Evolutionary conservation across 2,329 filamentous ascomycete genomes (phyloP), one percentile per base, ranked within the genome.

Genomic region (Myriosclerotinia duriaeana): DNA sequence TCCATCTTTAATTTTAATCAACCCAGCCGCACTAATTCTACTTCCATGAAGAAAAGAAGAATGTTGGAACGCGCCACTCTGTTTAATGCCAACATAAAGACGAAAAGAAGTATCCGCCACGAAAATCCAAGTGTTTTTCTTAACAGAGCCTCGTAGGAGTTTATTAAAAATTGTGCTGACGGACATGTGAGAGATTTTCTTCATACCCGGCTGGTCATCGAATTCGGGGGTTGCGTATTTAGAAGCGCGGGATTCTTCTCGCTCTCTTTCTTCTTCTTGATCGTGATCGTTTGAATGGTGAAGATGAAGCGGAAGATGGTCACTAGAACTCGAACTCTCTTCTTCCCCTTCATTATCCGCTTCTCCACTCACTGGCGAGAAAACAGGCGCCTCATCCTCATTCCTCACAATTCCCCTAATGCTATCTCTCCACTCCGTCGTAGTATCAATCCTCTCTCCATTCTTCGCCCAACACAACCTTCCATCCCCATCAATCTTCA

Each of bases 71-170:
- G 90, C 87, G 14, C 93, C 93, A 5, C 88, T 89, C 76, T 91
- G 87, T 75, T 97, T 97, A 80, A 97, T 95, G 58, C 93, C 93
- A 44, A 97, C 87, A 76, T 96, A 97, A 0, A 97, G 81, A 0
- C 91, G 87, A 76, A 93, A 95, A 1, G 86, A 89, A 1, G 91
- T 94, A 78, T 97, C 93, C 34, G 90, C 89, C 9, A 93, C 93
- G 73, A 96, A 97, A 70, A 97, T 96, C 93, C 93, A 97, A 5
- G 91, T 95, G 74, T 94, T 93, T 69, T 92, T 92, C 77, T 88
- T 90, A 50, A 93, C 90, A 0, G 90, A 88, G 70, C 91, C 89
- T 68, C 91, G 86, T 20, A 95, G 82, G 7, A 96, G 81, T 70
- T 90, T 89, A 77, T 95, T 92, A 76, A 94, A 85, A 4, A 96